A percentile compares a stretch with the other conserved stretches of the same genome.
phyloP scores from a whole-genome alignment of 2,329 filamentous ascomycete genomes.

The Aspergillus bombycis region DNA sequence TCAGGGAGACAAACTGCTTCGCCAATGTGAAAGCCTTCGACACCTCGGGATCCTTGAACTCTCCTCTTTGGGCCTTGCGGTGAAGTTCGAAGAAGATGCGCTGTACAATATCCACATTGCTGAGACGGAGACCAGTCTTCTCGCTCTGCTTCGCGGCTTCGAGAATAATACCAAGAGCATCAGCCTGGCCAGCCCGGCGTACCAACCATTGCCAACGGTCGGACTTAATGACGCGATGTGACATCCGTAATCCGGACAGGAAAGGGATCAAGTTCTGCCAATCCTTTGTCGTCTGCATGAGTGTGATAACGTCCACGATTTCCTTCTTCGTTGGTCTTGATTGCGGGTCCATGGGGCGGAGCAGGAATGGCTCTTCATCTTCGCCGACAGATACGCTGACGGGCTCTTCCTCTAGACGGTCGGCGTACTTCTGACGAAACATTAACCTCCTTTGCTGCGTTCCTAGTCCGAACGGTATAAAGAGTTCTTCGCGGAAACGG shows the following conservation, averaged over 20 bases:
- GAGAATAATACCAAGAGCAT: conserved; percentile 40
- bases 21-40: conserved; percentile 37
- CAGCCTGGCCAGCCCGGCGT: conserved; percentile 39
- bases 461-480: conserved; percentile 46
- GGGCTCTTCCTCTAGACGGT: conserved; percentile 42
- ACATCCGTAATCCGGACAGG: conserved; percentile 40
- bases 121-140: conserved; percentile 42
- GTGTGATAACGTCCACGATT: conserved; percentile 32
- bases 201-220: conserved; percentile 40
- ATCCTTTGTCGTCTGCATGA: conserved; percentile 42
- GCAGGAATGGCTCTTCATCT: conserved; percentile 41
- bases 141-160: conserved; percentile 39
- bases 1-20: conserved; percentile 37
- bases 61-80: conserved; percentile 33
- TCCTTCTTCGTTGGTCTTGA: conserved; percentile 39
- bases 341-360: conserved; percentile 40
- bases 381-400: conserved; percentile 44
- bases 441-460: conserved; percentile 43
- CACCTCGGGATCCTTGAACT: conserved; percentile 38
- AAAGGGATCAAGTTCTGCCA: conserved; percentile 48
- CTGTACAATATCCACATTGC: conserved; percentile 31
- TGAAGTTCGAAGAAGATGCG: conserved; percentile 44
- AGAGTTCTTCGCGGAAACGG: conserved; percentile 47
- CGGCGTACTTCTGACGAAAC: conserved; percentile 41
- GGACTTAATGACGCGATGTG: conserved; percentile 29